phyloP scores from a whole-genome alignment of 495 filamentous ascomycete species.

The Copromyces sp. region DNA sequence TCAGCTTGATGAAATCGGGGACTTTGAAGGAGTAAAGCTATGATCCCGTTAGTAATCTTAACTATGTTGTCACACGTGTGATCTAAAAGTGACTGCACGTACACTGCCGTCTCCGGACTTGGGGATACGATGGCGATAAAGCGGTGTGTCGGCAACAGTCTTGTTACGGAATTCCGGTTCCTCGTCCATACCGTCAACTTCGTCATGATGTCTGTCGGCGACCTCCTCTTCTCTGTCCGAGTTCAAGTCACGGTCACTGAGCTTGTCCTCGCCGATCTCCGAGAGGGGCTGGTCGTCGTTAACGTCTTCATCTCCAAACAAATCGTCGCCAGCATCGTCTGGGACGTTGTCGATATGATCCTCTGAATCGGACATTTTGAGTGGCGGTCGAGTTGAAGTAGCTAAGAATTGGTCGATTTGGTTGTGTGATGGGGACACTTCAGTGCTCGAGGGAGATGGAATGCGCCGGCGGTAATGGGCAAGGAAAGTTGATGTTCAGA shows the following conservation, averaged over 20 bases:
- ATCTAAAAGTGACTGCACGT: background rate
- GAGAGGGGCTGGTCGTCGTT: conserved; percentile 26
- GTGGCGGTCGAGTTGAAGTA: background rate
- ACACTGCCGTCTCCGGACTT: conserved; percentile 59
- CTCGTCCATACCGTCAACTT: conserved; percentile 34
- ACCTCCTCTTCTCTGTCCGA: conserved; percentile 62
- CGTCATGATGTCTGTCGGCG: conserved; percentile 17
- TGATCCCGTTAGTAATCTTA: background rate
- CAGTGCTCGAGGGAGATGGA: background rate
- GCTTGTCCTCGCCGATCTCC: conserved; percentile 18
- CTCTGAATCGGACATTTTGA: conserved; percentile 42
- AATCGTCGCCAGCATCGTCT: conserved; percentile 47
- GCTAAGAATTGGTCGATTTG: background rate
- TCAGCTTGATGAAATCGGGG: conserved; percentile 68
- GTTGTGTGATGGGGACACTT: background rate
- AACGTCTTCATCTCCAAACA: conserved; percentile 52
- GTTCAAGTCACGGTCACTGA: conserved; percentile 64
- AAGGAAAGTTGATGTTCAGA: background rate
- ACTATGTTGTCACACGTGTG: background rate
- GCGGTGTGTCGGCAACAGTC: conserved; percentile 45
- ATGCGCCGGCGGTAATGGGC: background rate
- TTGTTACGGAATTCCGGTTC: conserved; percentile 39
- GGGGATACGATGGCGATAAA: conserved; percentile 58
- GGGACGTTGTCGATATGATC: conserved; percentile 35
- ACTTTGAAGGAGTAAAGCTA: conserved; percentile 73